A percentile compares a stretch with the other conserved stretches of the same genome.
Conservation (phyloP, 805 yeast species). For the Ogataea pini region DNA sequence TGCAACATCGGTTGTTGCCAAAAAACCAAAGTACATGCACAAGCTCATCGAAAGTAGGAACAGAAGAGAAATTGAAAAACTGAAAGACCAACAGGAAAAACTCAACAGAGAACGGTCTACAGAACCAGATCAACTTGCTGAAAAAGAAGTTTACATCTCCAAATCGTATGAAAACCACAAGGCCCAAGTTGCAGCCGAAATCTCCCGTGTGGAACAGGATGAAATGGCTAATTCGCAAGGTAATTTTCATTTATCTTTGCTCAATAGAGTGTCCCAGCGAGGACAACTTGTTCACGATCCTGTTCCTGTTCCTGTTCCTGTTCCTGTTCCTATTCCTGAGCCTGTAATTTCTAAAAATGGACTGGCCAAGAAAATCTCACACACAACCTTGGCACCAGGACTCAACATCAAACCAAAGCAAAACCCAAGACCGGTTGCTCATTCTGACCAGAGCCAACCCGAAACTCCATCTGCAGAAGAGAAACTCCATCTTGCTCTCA, state of each 20-base stretch:
- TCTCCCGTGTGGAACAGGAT: slow-evolving; percentile 13
- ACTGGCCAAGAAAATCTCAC: too few relatives aligned
- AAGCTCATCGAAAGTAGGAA: slow-evolving; percentile 45
- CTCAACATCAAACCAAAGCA: slow-evolving; percentile 26
- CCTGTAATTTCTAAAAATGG: too few relatives aligned
- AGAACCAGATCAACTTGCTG: slow-evolving; percentile 41
- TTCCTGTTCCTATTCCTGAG: too few relatives aligned
- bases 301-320: too few relatives aligned
- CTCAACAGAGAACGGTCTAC: slow-evolving; percentile 39
- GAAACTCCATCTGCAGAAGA: neutral
- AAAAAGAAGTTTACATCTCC: slow-evolving; percentile 50
- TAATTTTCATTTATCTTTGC: neutral
- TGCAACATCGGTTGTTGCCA: slow-evolving; percentile 13
- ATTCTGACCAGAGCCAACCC: neutral
- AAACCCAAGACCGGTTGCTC: neutral
- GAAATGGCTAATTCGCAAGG: neutral
- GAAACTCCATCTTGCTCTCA: slow-evolving; percentile 10
- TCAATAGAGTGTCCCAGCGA: neutral
- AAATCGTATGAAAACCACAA: slow-evolving; percentile 45
- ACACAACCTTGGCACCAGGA: slow-evolving; percentile 35
- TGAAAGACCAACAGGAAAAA: slow-evolving; percentile 40
- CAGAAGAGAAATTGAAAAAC: slow-evolving; percentile 46
- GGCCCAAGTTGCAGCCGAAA: slow-evolving; percentile 17
- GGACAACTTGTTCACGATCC: neutral
- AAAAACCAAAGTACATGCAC: slow-evolving; percentile 38